These are phyloP conservation scores for Coniophora puteana DNA, from an alignment of 1,284 basidiomycete species.

Conservation along the genomic window DNA sequence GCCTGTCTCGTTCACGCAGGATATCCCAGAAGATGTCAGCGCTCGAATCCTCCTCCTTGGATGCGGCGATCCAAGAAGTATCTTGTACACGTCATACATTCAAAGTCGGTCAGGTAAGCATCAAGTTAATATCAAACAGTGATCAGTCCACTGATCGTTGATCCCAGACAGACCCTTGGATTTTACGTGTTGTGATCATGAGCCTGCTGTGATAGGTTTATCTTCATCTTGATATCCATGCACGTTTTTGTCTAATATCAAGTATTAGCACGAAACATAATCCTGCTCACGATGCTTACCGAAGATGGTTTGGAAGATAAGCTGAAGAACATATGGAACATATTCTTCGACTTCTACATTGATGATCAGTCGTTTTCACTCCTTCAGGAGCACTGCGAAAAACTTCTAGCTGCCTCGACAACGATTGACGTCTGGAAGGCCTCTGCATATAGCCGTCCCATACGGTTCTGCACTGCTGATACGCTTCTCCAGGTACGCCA, in stretches of 20 bases:
- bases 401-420: conserved; percentile 32
- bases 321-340: conserved; percentile 37
- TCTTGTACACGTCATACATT: conserved; percentile 44
- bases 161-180: conserved; percentile 33
- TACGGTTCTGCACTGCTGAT: conserved; percentile 30
- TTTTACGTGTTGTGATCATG: conserved; percentile 52
- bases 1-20: conserved; percentile 44
- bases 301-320: conserved; percentile 15
- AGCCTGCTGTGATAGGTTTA: conserved; percentile 48
- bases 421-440: conserved; percentile 36
- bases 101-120: conserved; percentile 3
- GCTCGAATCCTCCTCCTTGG: conserved; percentile 50
- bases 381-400: conserved; percentile 36
- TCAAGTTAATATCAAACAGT: no score
- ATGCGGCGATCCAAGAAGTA: conserved; percentile 55
- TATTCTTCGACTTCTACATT: conserved; percentile 49
- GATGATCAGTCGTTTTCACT: conserved; percentile 31
- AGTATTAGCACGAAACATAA: conserved; percentile 30
- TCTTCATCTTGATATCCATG: not conserved
- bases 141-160: not conserved
- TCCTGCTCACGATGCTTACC: conserved; percentile 27
- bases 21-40: conserved; percentile 41
- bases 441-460: conserved; percentile 31
- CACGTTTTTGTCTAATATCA: not conserved
- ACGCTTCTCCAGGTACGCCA: conserved; percentile 37